A percentile compares a stretch with the other conserved stretches of the same genome.
Evolutionary conservation across 1,284 basidiomycete species (phyloP).

Genomic region (Ceratobasidium sp.): DNA sequence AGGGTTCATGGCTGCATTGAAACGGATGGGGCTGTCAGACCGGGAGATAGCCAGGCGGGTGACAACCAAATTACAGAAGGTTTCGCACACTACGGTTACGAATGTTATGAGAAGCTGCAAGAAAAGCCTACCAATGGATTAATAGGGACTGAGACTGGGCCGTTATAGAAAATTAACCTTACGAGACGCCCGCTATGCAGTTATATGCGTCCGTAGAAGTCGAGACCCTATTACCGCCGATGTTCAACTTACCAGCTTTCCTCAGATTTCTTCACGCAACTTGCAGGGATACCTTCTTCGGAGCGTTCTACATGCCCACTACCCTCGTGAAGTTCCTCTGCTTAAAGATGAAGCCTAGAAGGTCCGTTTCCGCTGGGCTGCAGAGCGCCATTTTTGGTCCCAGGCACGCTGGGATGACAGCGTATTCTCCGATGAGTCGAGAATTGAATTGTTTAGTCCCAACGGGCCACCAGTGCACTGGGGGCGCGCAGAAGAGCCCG

Average conservation of each 20-base stretch:
- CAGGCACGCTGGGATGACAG: constrained; percentile 6
- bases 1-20: not conserved
- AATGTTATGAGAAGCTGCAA: not conserved
- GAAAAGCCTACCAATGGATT: not conserved
- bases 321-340: not conserved
- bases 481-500: not conserved
- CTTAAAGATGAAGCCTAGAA: too few relatives aligned
- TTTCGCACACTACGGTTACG: too few relatives aligned
- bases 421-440: constrained; percentile 10
- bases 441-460: not conserved
- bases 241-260: too few relatives aligned
- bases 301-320: not conserved
- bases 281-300: not conserved
- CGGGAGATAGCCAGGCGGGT: too few relatives aligned
- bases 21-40: too few relatives aligned
- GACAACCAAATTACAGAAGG: too few relatives aligned
- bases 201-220: too few relatives aligned
- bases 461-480: constrained; percentile 1
- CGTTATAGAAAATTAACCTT: not conserved
- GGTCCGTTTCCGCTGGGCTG: too few relatives aligned
- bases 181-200: not conserved
- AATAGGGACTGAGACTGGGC: not conserved
- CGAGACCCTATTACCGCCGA: too few relatives aligned
- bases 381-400: too few relatives aligned
- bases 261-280: constrained; percentile 2